Conservation (phyloP, 352 stramenopile species). For the Phytophthora colocasiae region DNA sequence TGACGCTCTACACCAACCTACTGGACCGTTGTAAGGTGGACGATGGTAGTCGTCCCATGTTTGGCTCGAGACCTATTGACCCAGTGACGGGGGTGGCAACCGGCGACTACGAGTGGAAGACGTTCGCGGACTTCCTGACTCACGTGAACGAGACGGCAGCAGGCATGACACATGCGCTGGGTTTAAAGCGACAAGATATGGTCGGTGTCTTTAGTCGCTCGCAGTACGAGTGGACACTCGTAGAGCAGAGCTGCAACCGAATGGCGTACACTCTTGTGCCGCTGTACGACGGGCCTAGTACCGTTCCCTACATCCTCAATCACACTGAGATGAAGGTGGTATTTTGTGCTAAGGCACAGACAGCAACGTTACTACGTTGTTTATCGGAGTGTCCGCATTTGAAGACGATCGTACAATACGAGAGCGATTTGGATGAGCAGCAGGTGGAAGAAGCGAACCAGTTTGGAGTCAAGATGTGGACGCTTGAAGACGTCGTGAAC, state of each 20-base stretch:
- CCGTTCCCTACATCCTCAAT: constrained; percentile 69
- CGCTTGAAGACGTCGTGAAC: constrained; percentile 41
- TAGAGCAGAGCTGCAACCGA: constrained; percentile 66
- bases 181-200: constrained; percentile 46
- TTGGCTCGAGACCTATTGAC: constrained; percentile 54
- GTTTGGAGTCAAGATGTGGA: constrained; percentile 44
- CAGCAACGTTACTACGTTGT: constrained; percentile 41
- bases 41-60: constrained; percentile 54
- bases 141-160: constrained; percentile 44
- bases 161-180: constrained; percentile 46
- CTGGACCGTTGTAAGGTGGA: constrained; percentile 53
- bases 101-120: constrained; percentile 60
- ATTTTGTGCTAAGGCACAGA: constrained; percentile 57
- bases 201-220: constrained; percentile 67
- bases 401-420: constrained; percentile 54
- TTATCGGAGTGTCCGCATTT: constrained; percentile 47
- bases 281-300: constrained; percentile 70
- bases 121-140: constrained; percentile 55
- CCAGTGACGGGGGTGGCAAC: constrained; percentile 34
- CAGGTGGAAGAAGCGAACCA: constrained; percentile 22
- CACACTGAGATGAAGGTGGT: constrained; percentile 67
- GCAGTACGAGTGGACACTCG: constrained; percentile 68
- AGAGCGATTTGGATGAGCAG: constrained; percentile 37
- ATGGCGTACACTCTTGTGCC: constrained; percentile 73
- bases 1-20: constrained; percentile 68